Percentiles rank a stretch among this genome's conserved stretches.
These are phyloP conservation scores for Colletotrichum sp. DNA, from an alignment of 2,329 filamentous ascomycete genomes.

Conservation along the genomic window DNA sequence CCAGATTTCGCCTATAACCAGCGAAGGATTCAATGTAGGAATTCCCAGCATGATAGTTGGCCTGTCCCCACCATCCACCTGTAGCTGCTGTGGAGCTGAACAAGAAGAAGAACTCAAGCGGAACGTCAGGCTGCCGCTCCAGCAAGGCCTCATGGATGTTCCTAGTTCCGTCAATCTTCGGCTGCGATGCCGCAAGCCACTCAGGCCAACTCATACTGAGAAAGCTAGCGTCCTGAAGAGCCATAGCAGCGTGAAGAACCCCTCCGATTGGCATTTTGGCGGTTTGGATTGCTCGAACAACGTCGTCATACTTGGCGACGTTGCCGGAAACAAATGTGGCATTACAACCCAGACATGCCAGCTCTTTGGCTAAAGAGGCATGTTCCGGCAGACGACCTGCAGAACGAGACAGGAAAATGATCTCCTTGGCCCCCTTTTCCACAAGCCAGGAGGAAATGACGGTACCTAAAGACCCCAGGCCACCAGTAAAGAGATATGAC, in stretches of 20 bases:
- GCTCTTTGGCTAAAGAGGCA: constrained; percentile 25
- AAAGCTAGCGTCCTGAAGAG: constrained; percentile 28
- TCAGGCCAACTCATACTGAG: constrained; percentile 39
- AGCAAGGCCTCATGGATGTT: constrained; percentile 40
- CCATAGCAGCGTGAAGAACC: constrained; percentile 45
- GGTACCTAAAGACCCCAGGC: constrained; percentile 34
- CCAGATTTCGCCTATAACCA: constrained; percentile 35
- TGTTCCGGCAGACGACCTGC: neutral
- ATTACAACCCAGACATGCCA: constrained; percentile 28
- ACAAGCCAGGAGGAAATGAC: constrained; percentile 32
- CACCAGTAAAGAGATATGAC: constrained; percentile 33
- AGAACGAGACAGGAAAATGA: constrained; percentile 30
- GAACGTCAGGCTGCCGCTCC: constrained; percentile 12
- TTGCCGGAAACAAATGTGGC: constrained; percentile 34
- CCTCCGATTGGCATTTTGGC: constrained; percentile 36
- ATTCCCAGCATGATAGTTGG: constrained; percentile 46
- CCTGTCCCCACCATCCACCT: constrained; percentile 39
- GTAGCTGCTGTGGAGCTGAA: constrained; percentile 37
- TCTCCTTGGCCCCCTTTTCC: constrained; percentile 29
- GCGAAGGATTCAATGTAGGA: constrained; percentile 44
- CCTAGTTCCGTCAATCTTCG: constrained; percentile 46
- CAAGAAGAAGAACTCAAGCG: constrained; percentile 41
- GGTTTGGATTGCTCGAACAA: constrained; percentile 26
- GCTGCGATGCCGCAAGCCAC: constrained; percentile 37
- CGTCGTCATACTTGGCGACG: constrained; percentile 30